Base-by-base conservation (phyloP, 2,329 filamentous ascomycete genomes). In the Tolypocladium inflatum region DNA sequence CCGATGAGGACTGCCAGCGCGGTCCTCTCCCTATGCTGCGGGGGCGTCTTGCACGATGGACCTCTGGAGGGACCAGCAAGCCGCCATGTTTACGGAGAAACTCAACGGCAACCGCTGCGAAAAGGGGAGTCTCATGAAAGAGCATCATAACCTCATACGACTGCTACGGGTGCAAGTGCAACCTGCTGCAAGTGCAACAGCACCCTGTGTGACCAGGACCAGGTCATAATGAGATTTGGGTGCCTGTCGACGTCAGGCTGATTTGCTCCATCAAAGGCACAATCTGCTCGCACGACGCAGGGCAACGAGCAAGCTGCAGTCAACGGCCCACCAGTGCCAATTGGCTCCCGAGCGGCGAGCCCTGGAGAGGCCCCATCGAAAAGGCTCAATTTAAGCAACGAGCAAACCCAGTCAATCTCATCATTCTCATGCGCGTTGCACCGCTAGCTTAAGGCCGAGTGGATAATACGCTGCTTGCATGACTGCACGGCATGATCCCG, bases 381-480 rank as follows among this genome's bases (percentile, higher is more conserved):
- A 15, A 50, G 26, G 43, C 50, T 58, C 50, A 55, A 51, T 54
- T 58, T 59, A 56, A 26, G 43, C 43, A 48, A 48, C 6, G 43
- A 15, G 21, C 11, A 7, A 23, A 23, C 21, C 11, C 21, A 13
- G 41, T 9, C 21, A 45, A 45, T 45, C 21, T 21, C 13, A 48
- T 10, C 42, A 26, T 26, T 45, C 42, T 21, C 13, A 48, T 8
- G 19, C 8, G n/a, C 23, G 8, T 3, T 26, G 21, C 35, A 35
- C 26, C 56, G 53, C 57, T 65, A 66, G 62, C 45, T 59, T 62
- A 64, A 61, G 65, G 64, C 23, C 30, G 43, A 48, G 21, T 23
- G 23, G 43, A 48, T 48, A 23, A 45, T 15, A 13, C n/a, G 11
- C 41, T 13, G 21, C n/a, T 43, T 43, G 11, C 30, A 4, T 10